Evolutionary conservation across 345 rosid species (phyloP).

Genomic region (Pistacia vera): DNA sequence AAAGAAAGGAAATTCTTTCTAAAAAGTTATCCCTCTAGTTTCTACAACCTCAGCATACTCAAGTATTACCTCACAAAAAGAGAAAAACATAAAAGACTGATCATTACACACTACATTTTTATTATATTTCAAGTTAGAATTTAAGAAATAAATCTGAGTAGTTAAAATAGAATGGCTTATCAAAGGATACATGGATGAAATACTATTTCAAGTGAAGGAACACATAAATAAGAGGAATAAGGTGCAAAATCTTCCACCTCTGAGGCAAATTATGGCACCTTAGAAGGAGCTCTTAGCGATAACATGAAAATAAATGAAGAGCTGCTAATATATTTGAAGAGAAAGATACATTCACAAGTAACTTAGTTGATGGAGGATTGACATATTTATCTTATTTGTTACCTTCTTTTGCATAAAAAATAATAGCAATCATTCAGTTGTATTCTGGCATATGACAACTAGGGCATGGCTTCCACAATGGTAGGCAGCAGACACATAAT

Average conservation of each 20-base stretch:
- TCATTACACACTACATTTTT: background rate
- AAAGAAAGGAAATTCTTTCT: background rate
- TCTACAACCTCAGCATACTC: background rate
- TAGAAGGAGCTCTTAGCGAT: background rate
- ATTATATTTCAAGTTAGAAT: too few species aligned
- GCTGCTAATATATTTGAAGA: background rate
- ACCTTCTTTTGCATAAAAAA: too few species aligned
- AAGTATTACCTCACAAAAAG: background rate
- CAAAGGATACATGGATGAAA: too few species aligned
- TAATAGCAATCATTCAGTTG: background rate
- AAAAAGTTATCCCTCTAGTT: background rate
- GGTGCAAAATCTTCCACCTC: background rate
- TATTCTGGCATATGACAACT: background rate
- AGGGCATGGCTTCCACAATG: background rate
- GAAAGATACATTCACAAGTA: background rate
- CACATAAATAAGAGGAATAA: background rate
- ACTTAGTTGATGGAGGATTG: background rate
- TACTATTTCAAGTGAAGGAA: too few species aligned
- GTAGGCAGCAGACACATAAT: background rate
- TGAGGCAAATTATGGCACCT: constrained; percentile 4
- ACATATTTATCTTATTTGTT: background rate
- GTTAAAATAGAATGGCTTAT: too few species aligned
- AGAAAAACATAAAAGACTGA: background rate
- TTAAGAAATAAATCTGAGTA: too few species aligned
- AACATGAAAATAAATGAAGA: background rate